Evolutionary conservation across 192 early-diverging fungal genomes (phyloP).

Genomic region (Backusella liffmaniae): DNA sequence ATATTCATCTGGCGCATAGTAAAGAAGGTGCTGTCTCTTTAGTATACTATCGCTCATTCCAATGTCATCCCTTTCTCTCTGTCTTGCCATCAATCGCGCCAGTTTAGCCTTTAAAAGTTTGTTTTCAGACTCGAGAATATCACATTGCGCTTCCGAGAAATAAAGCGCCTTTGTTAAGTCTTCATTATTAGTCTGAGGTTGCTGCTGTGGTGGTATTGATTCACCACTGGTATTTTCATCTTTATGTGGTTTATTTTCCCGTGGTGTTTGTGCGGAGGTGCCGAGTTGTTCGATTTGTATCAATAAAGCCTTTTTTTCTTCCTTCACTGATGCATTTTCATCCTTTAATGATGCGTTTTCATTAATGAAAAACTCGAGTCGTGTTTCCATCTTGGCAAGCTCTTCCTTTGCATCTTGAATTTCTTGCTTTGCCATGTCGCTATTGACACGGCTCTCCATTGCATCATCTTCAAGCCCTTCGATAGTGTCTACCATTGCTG

Average conservation of each 20-base stretch:
- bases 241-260: background rate
- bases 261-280: background rate
- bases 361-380: background rate
- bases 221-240: background rate
- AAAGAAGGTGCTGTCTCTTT: background rate
- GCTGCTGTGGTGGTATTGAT: background rate
- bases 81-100: background rate
- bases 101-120: background rate
- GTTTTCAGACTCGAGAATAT: background rate
- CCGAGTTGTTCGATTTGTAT: background rate
- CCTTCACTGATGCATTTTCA: background rate
- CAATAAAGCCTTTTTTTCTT: background rate
- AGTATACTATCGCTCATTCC: background rate
- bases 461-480: slow-evolving; percentile 1
- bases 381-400: background rate
- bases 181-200: background rate
- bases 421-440: background rate
- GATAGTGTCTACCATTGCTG: background rate
- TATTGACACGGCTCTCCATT: background rate
- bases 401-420: background rate
- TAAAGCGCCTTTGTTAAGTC: background rate
- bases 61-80: background rate
- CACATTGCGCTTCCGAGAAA: background rate
- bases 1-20: background rate
- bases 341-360: background rate